Evolutionary conservation across 768 basidiomycete species (phyloP).

Genomic region (Mycena albidolilacea): DNA sequence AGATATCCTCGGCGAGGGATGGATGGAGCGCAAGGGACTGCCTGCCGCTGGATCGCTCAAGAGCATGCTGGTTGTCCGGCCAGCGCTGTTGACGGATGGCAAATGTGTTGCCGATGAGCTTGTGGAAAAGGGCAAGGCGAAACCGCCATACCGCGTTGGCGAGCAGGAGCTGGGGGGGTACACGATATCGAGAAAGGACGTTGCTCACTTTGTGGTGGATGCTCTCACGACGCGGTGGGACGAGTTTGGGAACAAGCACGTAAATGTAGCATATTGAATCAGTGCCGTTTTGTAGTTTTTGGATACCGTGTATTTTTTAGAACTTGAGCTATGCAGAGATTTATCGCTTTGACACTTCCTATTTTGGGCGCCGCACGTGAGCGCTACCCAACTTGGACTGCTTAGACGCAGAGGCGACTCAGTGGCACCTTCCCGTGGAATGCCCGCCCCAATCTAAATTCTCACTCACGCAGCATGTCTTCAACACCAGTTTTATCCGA

Average conservation of each 20-base stretch:
- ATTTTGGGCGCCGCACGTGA: background rate
- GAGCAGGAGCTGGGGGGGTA: constrained; percentile 53
- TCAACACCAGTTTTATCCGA: constrained; percentile 47
- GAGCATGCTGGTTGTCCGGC: constrained; percentile 60
- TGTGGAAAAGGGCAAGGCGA: constrained; percentile 50
- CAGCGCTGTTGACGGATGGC: constrained; percentile 72
- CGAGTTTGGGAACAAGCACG: background rate
- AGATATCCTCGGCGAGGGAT: constrained; percentile 48
- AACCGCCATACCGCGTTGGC: constrained; percentile 47
- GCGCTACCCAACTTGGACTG: background rate
- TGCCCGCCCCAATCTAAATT: background rate
- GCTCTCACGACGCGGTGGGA: constrained; percentile 44
- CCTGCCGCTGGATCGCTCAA: constrained; percentile 54
- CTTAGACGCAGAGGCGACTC: background rate
- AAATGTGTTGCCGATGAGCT: constrained; percentile 46
- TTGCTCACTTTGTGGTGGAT: constrained; percentile 64
- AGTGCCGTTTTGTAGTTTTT: background rate
- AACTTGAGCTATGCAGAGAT: background rate
- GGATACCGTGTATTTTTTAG: background rate
- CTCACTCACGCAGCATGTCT: constrained; percentile 36
- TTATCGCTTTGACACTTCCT: background rate
- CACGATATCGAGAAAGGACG: constrained; percentile 71
- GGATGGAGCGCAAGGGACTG: constrained; percentile 50
- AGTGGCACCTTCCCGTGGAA: background rate
- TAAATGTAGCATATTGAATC: background rate